Evolutionary conservation across 2,329 filamentous ascomycete species (phyloP), one percentile per base, ranked within the genome.

Genomic region (Aspergillus sp.): DNA sequence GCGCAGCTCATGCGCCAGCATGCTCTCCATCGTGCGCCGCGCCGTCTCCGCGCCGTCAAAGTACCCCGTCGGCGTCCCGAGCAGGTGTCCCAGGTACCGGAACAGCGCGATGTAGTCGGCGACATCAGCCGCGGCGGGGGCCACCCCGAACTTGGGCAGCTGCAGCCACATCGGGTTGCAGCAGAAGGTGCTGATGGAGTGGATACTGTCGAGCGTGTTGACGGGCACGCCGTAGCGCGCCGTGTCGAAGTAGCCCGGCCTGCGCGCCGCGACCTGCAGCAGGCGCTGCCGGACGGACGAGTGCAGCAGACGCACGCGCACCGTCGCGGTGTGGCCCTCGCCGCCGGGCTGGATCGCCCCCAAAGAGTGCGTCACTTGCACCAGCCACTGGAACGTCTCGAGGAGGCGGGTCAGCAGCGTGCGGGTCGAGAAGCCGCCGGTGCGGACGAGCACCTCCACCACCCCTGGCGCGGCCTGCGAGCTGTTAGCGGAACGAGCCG

Each of bases 341-440:
- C 87, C 88, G 3, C 82, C 84, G 0, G 87, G 87, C 58, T 86
- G 74, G 57, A 91, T 81, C 3, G 82, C 81, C 17, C 81, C 76
- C 3, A 90, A 64, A 13, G 81, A 82, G 43, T 77, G 74, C 1
- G 87, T 88, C 49, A 87, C 84, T 66, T 89, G 84, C 11, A 90
- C 77, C 13, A 89, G 83, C 68, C 89, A 86, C 67, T 90, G 88
- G 5, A 86, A 87, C 1, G 88, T 91, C 68, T 91, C 87, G 29
- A 85, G 81, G 3, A 87, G 69, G 41, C 88, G 78, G 10, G 82
- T 79, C 55, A 81, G 78, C 7, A 87, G 85, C 4, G 87, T 82
- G 55, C 82, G 81, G 1, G 81, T 80, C 9, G 82, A 82, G 67
- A 91, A 91, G 0, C 88, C 88, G 4, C 88, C 88, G 0, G 88